Conservation (phyloP, 345 rosid genomes). For the Ceriops decandra region DNA sequence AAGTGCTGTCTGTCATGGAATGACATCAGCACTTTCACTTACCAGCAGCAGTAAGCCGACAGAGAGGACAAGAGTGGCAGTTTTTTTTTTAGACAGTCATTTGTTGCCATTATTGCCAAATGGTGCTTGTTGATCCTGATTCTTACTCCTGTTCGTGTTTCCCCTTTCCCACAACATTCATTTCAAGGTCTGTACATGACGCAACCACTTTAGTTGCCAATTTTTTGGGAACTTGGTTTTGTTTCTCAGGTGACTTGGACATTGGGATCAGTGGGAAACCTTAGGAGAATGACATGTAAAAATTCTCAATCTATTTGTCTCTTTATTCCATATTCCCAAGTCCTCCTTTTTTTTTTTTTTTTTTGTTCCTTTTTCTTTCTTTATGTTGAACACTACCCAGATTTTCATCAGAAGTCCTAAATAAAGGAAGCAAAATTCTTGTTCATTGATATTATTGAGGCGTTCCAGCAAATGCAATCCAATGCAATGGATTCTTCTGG, state of each 20-base stretch:
- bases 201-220: constrained; percentile 50
- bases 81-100: background rate
- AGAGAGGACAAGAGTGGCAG: background rate
- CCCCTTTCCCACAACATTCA: background rate
- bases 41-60: constrained; percentile 21
- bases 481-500: too few relatives aligned
- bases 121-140: constrained; percentile 8
- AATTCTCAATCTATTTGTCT: too few relatives aligned
- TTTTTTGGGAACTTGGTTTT: constrained; percentile 13
- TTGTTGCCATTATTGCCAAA: constrained; percentile 13
- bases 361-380: too few relatives aligned
- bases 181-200: constrained; percentile 25
- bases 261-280: too few relatives aligned
- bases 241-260: background rate
- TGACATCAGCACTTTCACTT: constrained; percentile 41
- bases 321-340: too few relatives aligned
- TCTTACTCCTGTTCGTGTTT: background rate
- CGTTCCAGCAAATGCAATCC: too few relatives aligned
- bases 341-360: too few relatives aligned
- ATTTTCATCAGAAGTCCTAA: too few relatives aligned
- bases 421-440: too few relatives aligned
- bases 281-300: too few relatives aligned
- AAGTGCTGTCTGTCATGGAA: constrained; percentile 65
- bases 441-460: too few relatives aligned
- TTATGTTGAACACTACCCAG: too few relatives aligned